These are phyloP conservation scores for Solanum virginianum DNA, from an alignment of 257 asterid genomes.

Conservation along the genomic window DNA sequence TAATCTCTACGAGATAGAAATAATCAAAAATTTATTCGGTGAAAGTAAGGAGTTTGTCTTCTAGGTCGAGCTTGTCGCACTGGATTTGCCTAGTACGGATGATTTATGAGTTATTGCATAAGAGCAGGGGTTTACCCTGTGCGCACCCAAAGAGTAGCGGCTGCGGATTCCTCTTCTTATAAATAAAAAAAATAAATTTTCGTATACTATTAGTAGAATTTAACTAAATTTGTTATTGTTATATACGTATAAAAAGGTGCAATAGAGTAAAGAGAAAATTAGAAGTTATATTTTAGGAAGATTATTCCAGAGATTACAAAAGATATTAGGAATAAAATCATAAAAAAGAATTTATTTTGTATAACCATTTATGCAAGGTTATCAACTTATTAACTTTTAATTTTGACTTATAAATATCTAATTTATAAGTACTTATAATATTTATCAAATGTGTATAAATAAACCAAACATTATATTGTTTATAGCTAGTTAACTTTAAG, in stretches of 20 bases:
- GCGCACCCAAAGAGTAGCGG: too few relatives aligned
- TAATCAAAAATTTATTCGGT: too few relatives aligned
- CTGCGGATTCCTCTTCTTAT: too few relatives aligned
- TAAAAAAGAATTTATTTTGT: not conserved
- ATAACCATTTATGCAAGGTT: not conserved
- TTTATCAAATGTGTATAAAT: not conserved
- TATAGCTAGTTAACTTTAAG: not conserved
- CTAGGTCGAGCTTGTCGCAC: too few relatives aligned
- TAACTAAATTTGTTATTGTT: not conserved
- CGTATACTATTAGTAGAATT: not conserved
- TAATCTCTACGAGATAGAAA: fast-evolving
- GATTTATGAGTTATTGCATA: too few relatives aligned
- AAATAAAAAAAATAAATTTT: not conserved
- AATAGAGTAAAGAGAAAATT: not conserved
- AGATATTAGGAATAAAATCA: not conserved
- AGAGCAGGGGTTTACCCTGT: too few relatives aligned
- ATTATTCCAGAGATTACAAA: not conserved
- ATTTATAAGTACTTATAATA: not conserved
- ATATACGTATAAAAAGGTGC: not conserved
- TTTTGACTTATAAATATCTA: not conserved
- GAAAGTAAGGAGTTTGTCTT: too few relatives aligned
- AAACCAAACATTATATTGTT: not conserved
- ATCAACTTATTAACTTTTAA: not conserved
- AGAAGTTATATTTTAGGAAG: not conserved
- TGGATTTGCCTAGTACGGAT: fast-evolving